Evolutionary conservation across 129 eudicot species (phyloP).

Genomic region (Centrapalus pauciflorus): DNA sequence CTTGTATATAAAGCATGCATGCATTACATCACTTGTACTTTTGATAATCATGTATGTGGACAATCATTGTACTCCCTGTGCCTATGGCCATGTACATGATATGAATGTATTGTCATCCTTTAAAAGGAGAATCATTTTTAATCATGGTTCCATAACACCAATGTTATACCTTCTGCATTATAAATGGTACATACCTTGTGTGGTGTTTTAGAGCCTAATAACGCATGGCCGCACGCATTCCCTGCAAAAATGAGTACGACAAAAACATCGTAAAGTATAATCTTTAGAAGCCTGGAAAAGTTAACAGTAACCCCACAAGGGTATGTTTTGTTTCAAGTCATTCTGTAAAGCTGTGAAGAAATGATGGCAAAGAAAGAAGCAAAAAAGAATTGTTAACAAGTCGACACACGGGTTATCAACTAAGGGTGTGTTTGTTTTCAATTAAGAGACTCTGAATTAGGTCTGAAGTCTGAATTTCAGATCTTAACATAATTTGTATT

Average conservation of each 20-base stretch:
- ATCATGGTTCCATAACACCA: neutral
- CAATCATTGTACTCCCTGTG: slow-evolving; percentile 27
- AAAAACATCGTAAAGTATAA: slow-evolving; percentile 2
- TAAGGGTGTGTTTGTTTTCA: too few relatives aligned
- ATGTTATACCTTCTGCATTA: neutral
- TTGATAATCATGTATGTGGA: slow-evolving; percentile 28
- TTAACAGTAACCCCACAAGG: neutral
- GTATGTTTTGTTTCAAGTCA: neutral
- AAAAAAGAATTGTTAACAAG: too few relatives aligned
- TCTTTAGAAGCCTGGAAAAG: neutral
- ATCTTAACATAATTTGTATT: too few relatives aligned
- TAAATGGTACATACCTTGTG: neutral
- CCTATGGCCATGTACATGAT: slow-evolving; percentile 23
- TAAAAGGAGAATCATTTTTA: neutral
- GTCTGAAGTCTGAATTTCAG: too few relatives aligned
- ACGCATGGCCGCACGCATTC: neutral
- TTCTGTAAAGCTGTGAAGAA: neutral
- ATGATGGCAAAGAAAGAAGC: neutral
- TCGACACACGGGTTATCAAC: too few relatives aligned
- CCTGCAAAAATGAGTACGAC: neutral
- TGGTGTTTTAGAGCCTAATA: neutral
- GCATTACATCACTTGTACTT: slow-evolving; percentile 31
- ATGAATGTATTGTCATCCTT: slow-evolving; percentile 14
- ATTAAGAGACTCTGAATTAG: too few relatives aligned
- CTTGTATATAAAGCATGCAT: slow-evolving; percentile 24